These are phyloP conservation scores for Raphanus raphanistrum DNA, from an alignment of 345 rosid species.

Conservation along the genomic window DNA sequence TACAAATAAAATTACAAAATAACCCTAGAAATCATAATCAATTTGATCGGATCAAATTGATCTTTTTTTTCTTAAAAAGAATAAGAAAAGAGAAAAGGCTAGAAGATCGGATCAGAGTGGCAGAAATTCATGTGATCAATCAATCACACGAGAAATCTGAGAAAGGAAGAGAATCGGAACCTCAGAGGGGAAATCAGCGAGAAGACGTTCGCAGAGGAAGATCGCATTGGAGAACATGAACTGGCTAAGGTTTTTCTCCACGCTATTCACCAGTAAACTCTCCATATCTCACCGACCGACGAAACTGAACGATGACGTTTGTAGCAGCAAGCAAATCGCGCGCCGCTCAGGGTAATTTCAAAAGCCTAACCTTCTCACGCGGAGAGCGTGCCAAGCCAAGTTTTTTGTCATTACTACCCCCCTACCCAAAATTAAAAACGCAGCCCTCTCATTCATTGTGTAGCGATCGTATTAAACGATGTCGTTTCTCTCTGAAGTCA, in stretches of 20 bases:
- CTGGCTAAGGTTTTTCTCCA: conserved; percentile 63
- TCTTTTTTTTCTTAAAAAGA: too few relatives aligned
- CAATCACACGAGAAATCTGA: not conserved
- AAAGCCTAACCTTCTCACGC: conserved; percentile 30
- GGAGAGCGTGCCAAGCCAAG: conserved; percentile 9
- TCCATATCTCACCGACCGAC: conserved; percentile 29
- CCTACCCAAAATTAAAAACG: too few relatives aligned
- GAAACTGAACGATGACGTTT: not conserved
- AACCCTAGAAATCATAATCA: too few relatives aligned
- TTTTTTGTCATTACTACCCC: too few relatives aligned
- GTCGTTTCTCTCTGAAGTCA: not conserved
- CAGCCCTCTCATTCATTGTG: not conserved
- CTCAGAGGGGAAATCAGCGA: conserved; percentile 90
- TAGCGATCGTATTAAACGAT: not conserved
- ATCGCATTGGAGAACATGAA: conserved; percentile 73
- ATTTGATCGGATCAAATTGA: too few relatives aligned
- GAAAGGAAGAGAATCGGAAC: conserved; percentile 33
- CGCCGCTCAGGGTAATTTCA: conserved; percentile 20
- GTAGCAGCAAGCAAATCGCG: not conserved
- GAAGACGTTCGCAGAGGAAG: conserved; percentile 88
- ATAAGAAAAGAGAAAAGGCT: too few relatives aligned
- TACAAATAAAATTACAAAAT: too few relatives aligned
- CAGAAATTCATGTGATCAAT: not conserved
- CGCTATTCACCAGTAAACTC: conserved; percentile 38
- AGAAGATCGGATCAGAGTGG: too few relatives aligned